Percentiles rank a stretch among this genome's conserved stretches.
These are phyloP conservation scores for Nicotiana knightiana DNA, from an alignment of 257 asterid genomes.

Conservation along the genomic window DNA sequence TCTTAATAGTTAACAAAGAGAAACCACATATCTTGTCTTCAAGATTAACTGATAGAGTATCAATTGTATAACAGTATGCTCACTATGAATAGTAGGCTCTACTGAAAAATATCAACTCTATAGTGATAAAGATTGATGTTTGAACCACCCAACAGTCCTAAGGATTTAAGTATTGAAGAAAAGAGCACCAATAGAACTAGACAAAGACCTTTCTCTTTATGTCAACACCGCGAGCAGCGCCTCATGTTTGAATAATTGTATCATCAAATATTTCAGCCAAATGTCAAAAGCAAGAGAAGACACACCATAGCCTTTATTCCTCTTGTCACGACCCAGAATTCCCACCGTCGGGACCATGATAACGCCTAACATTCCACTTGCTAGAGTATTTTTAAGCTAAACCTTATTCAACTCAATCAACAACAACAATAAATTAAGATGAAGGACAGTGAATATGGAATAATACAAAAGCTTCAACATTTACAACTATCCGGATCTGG, in stretches of 20 bases:
- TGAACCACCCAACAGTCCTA: not conserved
- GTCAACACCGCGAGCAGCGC: not conserved
- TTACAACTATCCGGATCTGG: too few relatives aligned
- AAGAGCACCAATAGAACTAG: not conserved
- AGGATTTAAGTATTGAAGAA: not conserved
- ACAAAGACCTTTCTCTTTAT: not conserved
- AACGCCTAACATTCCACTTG: too few relatives aligned
- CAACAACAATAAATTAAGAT: too few relatives aligned
- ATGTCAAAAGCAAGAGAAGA: conserved; percentile 12
- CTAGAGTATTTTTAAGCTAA: too few relatives aligned
- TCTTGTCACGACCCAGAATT: not conserved
- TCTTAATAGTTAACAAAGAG: not conserved
- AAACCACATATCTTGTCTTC: not conserved
- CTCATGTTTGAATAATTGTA: not conserved
- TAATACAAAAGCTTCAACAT: too few relatives aligned
- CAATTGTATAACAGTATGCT: too few relatives aligned
- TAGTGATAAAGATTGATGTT: not conserved
- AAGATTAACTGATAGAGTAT: too few relatives aligned
- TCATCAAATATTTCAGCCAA: not conserved
- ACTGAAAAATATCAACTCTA: not conserved
- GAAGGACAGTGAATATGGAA: too few relatives aligned
- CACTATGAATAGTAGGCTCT: too few relatives aligned
- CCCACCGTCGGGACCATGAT: too few relatives aligned
- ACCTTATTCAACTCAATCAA: too few relatives aligned
- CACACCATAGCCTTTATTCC: conserved; percentile 18